Evolutionary conservation across 257 asterid genomes (phyloP), one percentile per base, ranked within the genome.

Genomic region (Solanum peruvianum): DNA sequence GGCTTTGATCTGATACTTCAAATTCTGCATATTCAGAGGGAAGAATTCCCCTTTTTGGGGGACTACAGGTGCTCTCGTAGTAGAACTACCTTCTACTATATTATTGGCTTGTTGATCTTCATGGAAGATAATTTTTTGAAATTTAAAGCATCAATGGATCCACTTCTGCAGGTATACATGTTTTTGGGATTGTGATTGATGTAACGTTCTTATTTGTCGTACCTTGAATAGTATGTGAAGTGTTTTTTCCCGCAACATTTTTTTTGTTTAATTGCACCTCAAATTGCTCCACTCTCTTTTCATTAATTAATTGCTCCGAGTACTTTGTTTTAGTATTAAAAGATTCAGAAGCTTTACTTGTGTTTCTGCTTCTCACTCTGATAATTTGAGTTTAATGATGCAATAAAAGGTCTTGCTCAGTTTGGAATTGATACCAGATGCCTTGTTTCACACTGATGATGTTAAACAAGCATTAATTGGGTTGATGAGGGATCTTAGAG

Each of bases 401-500:
- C 83, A 21, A 13, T 62, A 47, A 60, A 85, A 97, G 99, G 98
- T 93, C 45, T 95, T 97, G 82, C 80, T 93, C 86, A 94, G 92
- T 85, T 91, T 97, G 92, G 95, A 92, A 92, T 93, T 97, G 84
- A 93, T 95, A 64, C 96, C 96, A 1, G 99, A 95, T 90, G 88
- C 93, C 78, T 85, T 97, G 93, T 97, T 95, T 89, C 94, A 98
- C 90, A 91, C 95, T 29, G 98, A 97, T 87, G 89, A 92, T 82
- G 99, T 95, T 80, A 97, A 97, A 88, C 95, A 94, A 92, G 95
- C 96, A 82, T 90, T 97, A 83, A 93, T 96, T 89, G 99, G 99
- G 83, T 89, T 97, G 95, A 97, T 92, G 99, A 97, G 99, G 92
- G 99, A 95, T 92, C 94, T 97, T 52, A 93, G 99, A 90, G 99